Evolutionary conservation across 192 early-diverging fungal species (phyloP).

Genomic region (Podila verticillata): DNA sequence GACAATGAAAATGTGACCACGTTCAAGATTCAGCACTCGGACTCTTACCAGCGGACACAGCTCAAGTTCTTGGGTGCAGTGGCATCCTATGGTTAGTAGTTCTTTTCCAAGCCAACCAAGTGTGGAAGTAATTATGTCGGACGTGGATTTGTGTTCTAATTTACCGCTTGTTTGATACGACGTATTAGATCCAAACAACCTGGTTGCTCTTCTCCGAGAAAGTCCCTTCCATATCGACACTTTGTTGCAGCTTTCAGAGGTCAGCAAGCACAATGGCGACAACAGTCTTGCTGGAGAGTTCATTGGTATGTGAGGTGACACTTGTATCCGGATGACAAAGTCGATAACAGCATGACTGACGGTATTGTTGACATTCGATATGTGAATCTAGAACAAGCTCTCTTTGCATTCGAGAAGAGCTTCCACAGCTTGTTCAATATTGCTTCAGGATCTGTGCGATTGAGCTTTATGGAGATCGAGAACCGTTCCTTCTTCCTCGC

Average conservation of each 20-base stretch:
- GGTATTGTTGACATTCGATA: not conserved
- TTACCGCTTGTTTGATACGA: not conserved
- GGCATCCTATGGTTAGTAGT: constrained; percentile 60
- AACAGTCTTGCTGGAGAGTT: constrained; percentile 80
- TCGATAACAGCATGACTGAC: not conserved
- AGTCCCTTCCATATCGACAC: constrained; percentile 93
- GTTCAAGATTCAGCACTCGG: constrained; percentile 76
- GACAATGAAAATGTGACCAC: constrained; percentile 44
- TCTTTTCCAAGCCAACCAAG: too few relatives aligned
- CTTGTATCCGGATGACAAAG: not conserved
- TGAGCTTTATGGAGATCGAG: constrained; percentile 79
- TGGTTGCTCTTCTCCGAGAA: constrained; percentile 71
- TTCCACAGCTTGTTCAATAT: constrained; percentile 85
- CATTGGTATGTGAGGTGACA: constrained; percentile 59
- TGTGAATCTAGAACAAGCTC: constrained; percentile 69
- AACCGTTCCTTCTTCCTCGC: constrained; percentile 87
- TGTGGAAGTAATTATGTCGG: too few relatives aligned
- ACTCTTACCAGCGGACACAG: constrained; percentile 79
- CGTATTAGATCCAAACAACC: constrained; percentile 73
- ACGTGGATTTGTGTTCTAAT: not conserved
- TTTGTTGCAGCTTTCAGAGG: constrained; percentile 85
- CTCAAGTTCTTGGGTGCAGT: constrained; percentile 78
- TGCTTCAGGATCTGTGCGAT: constrained; percentile 66
- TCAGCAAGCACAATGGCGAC: constrained; percentile 88
- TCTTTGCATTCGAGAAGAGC: constrained; percentile 87